Percentiles rank a stretch among this genome's conserved stretches.
phyloP scores from a whole-genome alignment of 2,329 filamentous ascomycete species.

The Sarocladium oryzae region DNA sequence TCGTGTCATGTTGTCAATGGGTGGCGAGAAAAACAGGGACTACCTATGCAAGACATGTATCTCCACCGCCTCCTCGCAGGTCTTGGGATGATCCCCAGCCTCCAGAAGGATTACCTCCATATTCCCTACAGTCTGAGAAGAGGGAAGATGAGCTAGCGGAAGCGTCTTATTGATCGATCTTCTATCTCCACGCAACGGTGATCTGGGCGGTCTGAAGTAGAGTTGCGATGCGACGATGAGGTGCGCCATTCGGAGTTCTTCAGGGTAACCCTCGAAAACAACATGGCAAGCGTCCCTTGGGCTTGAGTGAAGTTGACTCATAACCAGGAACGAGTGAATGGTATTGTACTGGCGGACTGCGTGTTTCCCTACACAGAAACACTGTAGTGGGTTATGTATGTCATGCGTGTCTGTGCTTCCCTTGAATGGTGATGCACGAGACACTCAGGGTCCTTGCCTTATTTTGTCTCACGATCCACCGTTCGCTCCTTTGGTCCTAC shows the following conservation, averaged over 20 bases:
- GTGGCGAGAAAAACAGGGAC: background rate
- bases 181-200: no score
- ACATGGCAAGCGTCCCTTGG: no score
- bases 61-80: background rate
- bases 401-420: background rate
- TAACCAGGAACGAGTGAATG: background rate
- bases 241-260: background rate
- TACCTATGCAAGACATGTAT: conserved; percentile 2
- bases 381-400: no score
- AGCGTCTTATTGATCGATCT: no score
- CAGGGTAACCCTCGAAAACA: no score
- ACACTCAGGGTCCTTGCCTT: conserved; percentile 1
- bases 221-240: no score
- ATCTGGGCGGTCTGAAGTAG: no score
- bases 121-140: background rate
- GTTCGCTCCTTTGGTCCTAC: background rate
- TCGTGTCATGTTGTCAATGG: background rate
- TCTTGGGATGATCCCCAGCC: background rate
- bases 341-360: no score
- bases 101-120: background rate
- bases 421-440: background rate
- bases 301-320: background rate
- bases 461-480: conserved; percentile 5
- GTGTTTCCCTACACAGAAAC: no score
- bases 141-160: background rate